Evolutionary conservation across 306 rosid genomes (phyloP), one percentile per base, ranked within the genome.

Genomic region (Lathyrus aphaca): DNA sequence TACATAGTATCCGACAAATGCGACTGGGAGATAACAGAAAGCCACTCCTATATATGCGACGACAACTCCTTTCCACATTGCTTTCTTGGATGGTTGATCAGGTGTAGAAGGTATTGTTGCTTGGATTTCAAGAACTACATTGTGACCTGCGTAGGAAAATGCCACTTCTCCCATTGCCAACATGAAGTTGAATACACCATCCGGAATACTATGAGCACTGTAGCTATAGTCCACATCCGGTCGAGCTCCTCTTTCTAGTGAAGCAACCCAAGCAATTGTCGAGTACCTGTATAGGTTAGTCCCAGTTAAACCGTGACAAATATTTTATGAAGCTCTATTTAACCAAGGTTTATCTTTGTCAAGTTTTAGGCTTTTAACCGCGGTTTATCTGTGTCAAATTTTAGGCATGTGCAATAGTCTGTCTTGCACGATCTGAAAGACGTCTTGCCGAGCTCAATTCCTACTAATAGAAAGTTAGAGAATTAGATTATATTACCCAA

Each of bases 141-240:
- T 92, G 80, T 92, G 98, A 2, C 98, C 98, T 6, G 98, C 98
- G 40, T 87, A 89, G 3, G 98, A 86, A 59, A 92, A 92, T 8
- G 96, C 93, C 18, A 92, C 71, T 2, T 92, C 96, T 8, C 96
- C 98, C 82, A 92, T 21, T 0, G 87, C 90, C 4, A 44, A n/a
- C 37, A 92, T 75, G 89, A 92, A 86, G 80, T 83, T 73, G 50
- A 92, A 77, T 1, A 69, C 48, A 0, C 42, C 69, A 6, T 80
- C 95, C 0, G 83, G 5, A 4, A 40, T 4, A 43, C 59, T 73
- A 2, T 45, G n/a, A 0, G 85, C 81, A 4, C 35, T 71, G 29
- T 35, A 77, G 29, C 87, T 29, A 38, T 92, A 88, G 43, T 74
- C 82, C 51, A 90, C 88, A 21, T 68, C 23, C 1, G 82, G 66